These are phyloP conservation scores for Dalbergia oliveri DNA, from an alignment of 306 rosid genomes.

Conservation along the genomic window DNA sequence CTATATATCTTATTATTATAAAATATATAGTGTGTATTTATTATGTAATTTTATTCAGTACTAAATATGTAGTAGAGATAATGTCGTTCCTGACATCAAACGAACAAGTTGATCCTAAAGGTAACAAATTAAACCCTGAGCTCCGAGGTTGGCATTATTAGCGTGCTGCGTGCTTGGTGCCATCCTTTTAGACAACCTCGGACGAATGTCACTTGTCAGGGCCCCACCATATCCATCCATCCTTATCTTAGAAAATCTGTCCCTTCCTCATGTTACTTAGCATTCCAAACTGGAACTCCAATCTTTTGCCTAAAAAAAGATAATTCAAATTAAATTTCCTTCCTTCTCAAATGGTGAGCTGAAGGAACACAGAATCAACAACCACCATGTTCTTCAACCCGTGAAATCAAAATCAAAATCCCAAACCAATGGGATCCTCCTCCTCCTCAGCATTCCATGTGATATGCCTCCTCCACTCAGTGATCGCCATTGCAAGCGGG, in stretches of 20 bases:
- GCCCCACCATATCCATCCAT: neutral
- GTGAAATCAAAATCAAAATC: too few species aligned
- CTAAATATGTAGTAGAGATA: too few species aligned
- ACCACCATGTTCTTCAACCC: neutral
- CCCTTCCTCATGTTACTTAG: neutral
- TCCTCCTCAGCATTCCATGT: conserved; percentile 64
- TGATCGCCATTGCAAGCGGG: conserved; percentile 72
- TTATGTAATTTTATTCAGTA: too few species aligned
- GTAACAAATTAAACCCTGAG: too few species aligned
- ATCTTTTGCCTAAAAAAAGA: neutral
- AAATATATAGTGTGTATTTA: too few species aligned
- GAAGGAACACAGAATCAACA: neutral
- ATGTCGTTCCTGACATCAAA: too few species aligned
- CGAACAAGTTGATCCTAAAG: too few species aligned
- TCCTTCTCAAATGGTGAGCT: neutral
- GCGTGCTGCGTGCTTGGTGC: too few species aligned
- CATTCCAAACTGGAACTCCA: neutral
- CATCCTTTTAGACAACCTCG: neutral
- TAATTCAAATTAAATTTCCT: neutral
- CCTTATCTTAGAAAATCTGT: neutral
- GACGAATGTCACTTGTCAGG: neutral
- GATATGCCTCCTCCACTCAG: conserved; percentile 83
- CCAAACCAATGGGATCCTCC: conserved; percentile 43
- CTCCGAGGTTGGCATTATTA: too few species aligned
- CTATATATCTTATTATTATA: too few species aligned